phyloP scores from a whole-genome alignment of 23 red algal genomes.

The Pyropia yezoensis region DNA sequence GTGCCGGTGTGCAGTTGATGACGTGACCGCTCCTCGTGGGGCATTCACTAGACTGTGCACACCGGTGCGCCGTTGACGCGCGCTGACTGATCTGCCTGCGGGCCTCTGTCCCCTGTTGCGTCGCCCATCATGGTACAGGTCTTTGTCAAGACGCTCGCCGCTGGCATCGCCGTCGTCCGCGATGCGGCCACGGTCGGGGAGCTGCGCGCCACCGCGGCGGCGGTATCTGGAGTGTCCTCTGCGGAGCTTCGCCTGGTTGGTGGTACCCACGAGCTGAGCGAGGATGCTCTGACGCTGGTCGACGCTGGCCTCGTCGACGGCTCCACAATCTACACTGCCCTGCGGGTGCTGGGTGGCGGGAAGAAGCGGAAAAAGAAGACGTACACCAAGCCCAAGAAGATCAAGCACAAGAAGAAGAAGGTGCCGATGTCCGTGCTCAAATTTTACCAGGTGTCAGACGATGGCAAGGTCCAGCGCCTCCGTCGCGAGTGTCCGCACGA shows the following conservation, averaged over 20 bases:
- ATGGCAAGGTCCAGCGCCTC: slow-evolving; percentile 77
- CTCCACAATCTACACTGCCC: slow-evolving; percentile 35
- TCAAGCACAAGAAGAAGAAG: slow-evolving; percentile 99
- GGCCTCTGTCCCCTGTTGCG: too few relatives aligned
- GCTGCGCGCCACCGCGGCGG: slow-evolving; percentile 11
- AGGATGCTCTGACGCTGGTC: slow-evolving; percentile 13
- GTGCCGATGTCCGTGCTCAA: slow-evolving; percentile 83
- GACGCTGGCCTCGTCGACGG: slow-evolving; percentile 14
- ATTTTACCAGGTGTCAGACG: slow-evolving; percentile 78
- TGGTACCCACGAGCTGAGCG: slow-evolving; percentile 18
- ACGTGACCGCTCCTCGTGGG: too few relatives aligned
- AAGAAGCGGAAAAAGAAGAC: slow-evolving; percentile 99
- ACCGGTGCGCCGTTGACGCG: too few relatives aligned
- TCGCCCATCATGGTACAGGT: slow-evolving; percentile 3
- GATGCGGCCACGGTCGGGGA: slow-evolving; percentile 19
- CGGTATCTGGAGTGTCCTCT: background rate
- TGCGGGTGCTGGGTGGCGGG: slow-evolving; percentile 77
- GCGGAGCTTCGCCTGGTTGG: slow-evolving; percentile 27
- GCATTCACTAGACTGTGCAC: too few relatives aligned
- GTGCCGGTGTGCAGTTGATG: too few relatives aligned
- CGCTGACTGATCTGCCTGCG: too few relatives aligned
- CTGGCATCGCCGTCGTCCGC: slow-evolving; percentile 22
- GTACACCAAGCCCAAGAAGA: slow-evolving; percentile 99
- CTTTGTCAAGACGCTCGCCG: slow-evolving; percentile 34
- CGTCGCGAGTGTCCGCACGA: slow-evolving; percentile 77